Evolutionary conservation across 352 stramenopile species (phyloP).

Genomic region (Phytophthora citrophthora): DNA sequence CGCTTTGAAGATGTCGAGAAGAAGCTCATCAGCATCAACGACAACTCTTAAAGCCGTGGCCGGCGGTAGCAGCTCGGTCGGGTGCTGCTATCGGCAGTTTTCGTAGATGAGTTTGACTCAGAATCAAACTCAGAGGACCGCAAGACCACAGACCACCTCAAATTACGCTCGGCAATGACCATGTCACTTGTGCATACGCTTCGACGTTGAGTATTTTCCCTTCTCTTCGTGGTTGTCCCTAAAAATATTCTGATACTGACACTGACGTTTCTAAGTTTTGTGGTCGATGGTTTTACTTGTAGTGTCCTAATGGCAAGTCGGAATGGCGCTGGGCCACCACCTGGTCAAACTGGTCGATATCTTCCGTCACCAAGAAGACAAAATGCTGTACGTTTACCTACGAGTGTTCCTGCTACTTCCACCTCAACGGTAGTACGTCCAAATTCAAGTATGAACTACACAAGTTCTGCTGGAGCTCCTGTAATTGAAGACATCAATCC

Average conservation of each 20-base stretch:
- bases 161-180: constrained; percentile 27
- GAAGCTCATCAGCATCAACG: constrained; percentile 80
- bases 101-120: constrained; percentile 1
- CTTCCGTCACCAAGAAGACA: constrained; percentile 24
- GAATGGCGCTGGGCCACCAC: constrained; percentile 11
- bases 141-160: constrained; percentile 39
- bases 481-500: constrained; percentile 32
- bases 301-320: constrained; percentile 22
- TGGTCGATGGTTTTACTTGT: constrained; percentile 1
- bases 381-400: constrained; percentile 11
- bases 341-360: constrained; percentile 20
- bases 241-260: constrained; percentile 26
- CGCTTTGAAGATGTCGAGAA: constrained; percentile 87
- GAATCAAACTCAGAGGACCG: constrained; percentile 18
- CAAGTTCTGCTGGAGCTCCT: constrained; percentile 7
- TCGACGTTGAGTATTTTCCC: too few species aligned
- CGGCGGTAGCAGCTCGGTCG: constrained; percentile 25
- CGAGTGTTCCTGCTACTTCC: constrained; percentile 12
- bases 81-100: constrained; percentile 28
- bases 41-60: constrained; percentile 76
- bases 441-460: constrained; percentile 5
- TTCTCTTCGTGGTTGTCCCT: constrained; percentile 7
- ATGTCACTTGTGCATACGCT: constrained; percentile 32
- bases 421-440: background rate
- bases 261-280: constrained; percentile 15